Percentiles rank a stretch among this genome's conserved stretches.
Evolutionary conservation across 805 yeast species (phyloP).

Genomic region (Alloascoidea africana): DNA sequence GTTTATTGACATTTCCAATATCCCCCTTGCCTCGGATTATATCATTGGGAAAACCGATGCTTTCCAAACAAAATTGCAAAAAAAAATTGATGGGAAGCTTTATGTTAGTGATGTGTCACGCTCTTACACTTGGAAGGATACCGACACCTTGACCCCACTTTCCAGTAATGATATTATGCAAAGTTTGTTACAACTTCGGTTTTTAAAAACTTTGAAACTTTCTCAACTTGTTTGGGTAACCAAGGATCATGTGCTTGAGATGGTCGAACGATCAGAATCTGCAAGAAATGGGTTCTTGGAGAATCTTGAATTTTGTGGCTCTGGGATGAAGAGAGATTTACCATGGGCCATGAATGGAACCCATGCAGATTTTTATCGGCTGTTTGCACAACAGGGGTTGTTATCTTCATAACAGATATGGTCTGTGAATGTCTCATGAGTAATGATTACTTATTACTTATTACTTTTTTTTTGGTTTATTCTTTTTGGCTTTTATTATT

Average conservation of each 20-base stretch:
- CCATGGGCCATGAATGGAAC: conserved; percentile 24
- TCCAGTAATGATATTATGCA: conserved; percentile 15
- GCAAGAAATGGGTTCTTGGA: conserved; percentile 7
- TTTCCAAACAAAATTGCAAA: conserved; percentile 8
- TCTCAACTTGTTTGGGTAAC: conserved; percentile 33
- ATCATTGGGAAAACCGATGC: conserved; percentile 11
- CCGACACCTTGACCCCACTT: conserved; percentile 11
- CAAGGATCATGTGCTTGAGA: conserved; percentile 19
- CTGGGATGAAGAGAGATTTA: conserved; percentile 33
- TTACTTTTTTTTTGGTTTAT: too few relatives aligned
- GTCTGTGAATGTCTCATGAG: too few relatives aligned
- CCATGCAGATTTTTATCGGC: conserved; percentile 5
- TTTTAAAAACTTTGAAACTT: conserved; percentile 24
- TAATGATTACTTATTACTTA: too few relatives aligned
- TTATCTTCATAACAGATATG: too few relatives aligned
- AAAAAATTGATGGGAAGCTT: conserved; percentile 5
- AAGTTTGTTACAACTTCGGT: conserved; percentile 14
- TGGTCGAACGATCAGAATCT: conserved; percentile 11
- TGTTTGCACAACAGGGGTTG: too few relatives aligned
- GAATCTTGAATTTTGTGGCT: conserved; percentile 25
- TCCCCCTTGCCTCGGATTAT: conserved; percentile 57
- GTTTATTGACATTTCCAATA: conserved; percentile 38
- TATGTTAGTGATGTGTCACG: conserved; percentile 22
- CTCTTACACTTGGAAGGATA: conserved; percentile 14
- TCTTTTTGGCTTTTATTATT: too few relatives aligned